Evolutionary conservation across 1,139 yeast species (phyloP).

Genomic region (Taphrina wiesneri): DNA sequence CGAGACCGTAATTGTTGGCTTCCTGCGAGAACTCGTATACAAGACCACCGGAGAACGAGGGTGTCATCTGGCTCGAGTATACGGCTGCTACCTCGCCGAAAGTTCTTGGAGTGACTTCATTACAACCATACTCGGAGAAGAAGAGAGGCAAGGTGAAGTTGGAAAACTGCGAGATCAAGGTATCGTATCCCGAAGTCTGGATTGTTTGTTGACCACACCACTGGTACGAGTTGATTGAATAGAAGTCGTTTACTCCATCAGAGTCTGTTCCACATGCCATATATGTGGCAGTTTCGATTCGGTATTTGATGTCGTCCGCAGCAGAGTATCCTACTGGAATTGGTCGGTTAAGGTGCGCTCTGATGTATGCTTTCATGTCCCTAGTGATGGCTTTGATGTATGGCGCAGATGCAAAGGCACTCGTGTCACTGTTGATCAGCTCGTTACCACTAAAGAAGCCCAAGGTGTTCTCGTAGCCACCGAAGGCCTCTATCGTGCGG

Average conservation of each 20-base stretch:
- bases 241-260: slow-evolving; percentile 63
- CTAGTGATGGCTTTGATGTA: slow-evolving; percentile 89
- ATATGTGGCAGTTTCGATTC: slow-evolving; percentile 77
- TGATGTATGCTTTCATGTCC: slow-evolving; percentile 82
- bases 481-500: slow-evolving; percentile 77
- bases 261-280: slow-evolving; percentile 69
- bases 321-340: slow-evolving; percentile 94
- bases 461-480: slow-evolving; percentile 74
- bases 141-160: slow-evolving; percentile 76
- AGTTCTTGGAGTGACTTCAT: slow-evolving; percentile 56
- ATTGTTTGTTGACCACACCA: slow-evolving; percentile 78
- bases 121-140: slow-evolving; percentile 83
- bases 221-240: slow-evolving; percentile 86
- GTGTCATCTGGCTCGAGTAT: slow-evolving; percentile 53
- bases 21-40: slow-evolving; percentile 76
- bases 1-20: slow-evolving; percentile 69
- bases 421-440: slow-evolving; percentile 74
- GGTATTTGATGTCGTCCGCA: slow-evolving; percentile 72
- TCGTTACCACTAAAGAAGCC: slow-evolving; percentile 97
- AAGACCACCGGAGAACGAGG: slow-evolving; percentile 71
- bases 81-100: slow-evolving; percentile 66
- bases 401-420: slow-evolving; percentile 63
- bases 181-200: slow-evolving; percentile 68
- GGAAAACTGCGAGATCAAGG: slow-evolving; percentile 59
- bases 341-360: slow-evolving; percentile 59